Base-by-base conservation (phyloP, 306 rosid species). In the Rubus parviflorus region DNA sequence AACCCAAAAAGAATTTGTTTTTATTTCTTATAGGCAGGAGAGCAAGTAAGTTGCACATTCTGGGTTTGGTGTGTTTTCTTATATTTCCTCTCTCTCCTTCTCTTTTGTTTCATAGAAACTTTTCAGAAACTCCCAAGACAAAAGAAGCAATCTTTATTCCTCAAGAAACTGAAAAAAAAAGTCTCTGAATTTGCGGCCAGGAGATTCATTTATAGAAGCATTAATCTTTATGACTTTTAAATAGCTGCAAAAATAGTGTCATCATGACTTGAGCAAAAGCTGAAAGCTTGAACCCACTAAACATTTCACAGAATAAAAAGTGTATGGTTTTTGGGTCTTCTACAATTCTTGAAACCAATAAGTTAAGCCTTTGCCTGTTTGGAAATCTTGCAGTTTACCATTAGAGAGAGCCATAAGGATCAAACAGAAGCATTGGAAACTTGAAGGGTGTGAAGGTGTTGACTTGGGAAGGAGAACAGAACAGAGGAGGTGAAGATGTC, bases 401-500 rank as follows among this genome's bases (percentile, higher is more conserved):
- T 51, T 51, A 4, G 17, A 51, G 56, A 51, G 7, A 48, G 35
- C n/a, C 2, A 45, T 2, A 56, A 40, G 63, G 80, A 46, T 49
- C 25, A 43, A 54, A 79, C 45, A 41, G 72, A 61, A 74, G 70
- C 81, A 49, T 4, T 61, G 45, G 69, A 54, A 72, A 22, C 67
- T 15, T 46, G 72, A 51, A 43, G 46, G 70, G 53, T 57, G 77
- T 14, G 2, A 10, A 25, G 23, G 7, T 52, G 37, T 46, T 48
- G 2, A 23, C 4, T 62, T 74, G 70, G 75, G 52, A 74, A 70
- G 46, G 71, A 49, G 82, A 79, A 74, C 61, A 79, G 80, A 46
- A 48, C 42, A 52, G 52, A 53, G 38, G 47, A 40, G 57, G 61
- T 15, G 72, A 84, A 88, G 45, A 94, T 94, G 98, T 84, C 97